Conservation (phyloP, 1,284 basidiomycete species). For the Ganoderma multipileum region DNA sequence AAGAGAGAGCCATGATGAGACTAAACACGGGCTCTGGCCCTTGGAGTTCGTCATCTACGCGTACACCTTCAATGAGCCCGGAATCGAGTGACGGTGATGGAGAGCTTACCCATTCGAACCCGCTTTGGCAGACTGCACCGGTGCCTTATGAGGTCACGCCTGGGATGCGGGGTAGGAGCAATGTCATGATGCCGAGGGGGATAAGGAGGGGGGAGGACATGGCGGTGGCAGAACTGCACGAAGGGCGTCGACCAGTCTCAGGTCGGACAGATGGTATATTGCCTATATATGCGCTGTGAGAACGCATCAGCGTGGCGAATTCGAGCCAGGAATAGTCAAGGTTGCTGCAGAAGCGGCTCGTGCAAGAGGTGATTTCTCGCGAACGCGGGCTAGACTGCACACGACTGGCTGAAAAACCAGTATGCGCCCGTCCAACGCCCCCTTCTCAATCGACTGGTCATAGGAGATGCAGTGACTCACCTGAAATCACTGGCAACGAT, state of each 20-base stretch:
- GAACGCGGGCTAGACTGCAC: not conserved
- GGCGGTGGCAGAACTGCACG: not conserved
- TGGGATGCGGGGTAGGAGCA: not conserved
- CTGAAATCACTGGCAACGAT: not conserved
- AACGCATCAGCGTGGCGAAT: not conserved
- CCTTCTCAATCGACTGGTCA: not conserved
- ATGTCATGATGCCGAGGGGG: not conserved
- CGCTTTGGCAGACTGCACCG: conserved; percentile 15
- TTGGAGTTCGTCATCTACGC: conserved; percentile 25
- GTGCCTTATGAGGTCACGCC: conserved; percentile 19
- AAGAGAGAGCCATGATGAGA: conserved; percentile 26
- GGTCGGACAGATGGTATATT: not conserved
- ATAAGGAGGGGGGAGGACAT: conserved; percentile 12
- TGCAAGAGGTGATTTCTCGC: not conserved
- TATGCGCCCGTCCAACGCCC: not conserved
- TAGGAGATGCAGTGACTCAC: not conserved
- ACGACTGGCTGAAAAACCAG: not conserved
- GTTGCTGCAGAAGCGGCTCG: not conserved
- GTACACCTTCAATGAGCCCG: not conserved
- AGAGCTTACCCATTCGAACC: conserved; percentile 22
- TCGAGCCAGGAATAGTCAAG: not conserved
- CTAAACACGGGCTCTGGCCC: conserved; percentile 28
- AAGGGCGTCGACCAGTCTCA: not conserved
- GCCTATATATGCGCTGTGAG: conserved; percentile 1
- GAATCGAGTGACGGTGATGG: not conserved